Percentiles rank a stretch among this genome's conserved stretches.
These are phyloP conservation scores for Colletotrichum theobromicola DNA, from an alignment of 2,329 filamentous ascomycete species.

Conservation along the genomic window DNA sequence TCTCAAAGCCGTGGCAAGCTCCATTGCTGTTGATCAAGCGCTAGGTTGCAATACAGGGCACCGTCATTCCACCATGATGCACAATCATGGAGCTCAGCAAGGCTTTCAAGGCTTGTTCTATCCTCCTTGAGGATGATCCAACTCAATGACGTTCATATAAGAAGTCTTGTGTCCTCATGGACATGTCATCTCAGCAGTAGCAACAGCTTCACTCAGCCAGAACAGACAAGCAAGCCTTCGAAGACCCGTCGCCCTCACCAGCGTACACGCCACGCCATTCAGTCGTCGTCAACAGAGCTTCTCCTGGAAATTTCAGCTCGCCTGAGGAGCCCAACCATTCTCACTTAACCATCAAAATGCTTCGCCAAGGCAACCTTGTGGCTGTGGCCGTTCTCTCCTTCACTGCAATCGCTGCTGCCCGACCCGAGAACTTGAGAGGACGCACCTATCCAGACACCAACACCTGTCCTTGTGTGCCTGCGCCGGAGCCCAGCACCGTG, in stretches of 20 bases:
- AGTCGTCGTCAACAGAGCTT: neutral
- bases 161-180: neutral
- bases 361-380: neutral
- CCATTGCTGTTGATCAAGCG: neutral
- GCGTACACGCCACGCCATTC: neutral
- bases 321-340: neutral
- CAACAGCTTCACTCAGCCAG: neutral
- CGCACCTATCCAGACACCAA: constrained; percentile 13
- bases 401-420: neutral
- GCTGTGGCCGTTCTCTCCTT: neutral
- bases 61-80: neutral
- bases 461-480: constrained; percentile 15
- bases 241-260: neutral
- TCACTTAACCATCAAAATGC: constrained; percentile 24
- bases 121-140: neutral
- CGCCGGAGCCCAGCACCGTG: constrained; percentile 14
- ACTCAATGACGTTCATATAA: neutral
- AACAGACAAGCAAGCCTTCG: neutral
- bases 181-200: neutral
- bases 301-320: neutral
- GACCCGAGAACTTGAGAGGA: constrained; percentile 11
- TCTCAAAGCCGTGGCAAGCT: neutral
- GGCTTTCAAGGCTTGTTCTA: neutral
- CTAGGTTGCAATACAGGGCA: constrained; percentile 18
- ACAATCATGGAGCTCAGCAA: neutral